phyloP scores from a whole-genome alignment of 805 yeast genomes.

The Candida argentea region DNA sequence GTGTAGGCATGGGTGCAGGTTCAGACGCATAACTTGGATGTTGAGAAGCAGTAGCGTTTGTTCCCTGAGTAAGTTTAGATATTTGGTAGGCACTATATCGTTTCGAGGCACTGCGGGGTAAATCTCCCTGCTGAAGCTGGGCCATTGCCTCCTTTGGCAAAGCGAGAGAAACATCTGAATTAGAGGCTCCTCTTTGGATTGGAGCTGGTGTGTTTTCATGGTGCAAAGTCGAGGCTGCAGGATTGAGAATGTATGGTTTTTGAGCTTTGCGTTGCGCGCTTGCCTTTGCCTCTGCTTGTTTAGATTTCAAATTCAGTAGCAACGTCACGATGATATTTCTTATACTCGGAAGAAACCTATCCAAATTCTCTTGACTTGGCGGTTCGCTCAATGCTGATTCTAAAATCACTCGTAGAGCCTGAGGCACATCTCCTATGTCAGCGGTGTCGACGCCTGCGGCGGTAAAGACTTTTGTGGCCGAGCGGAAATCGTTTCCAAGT shows the following conservation, averaged over 20 bases:
- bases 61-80: slow-evolving; percentile 52
- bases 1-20: too few relatives aligned
- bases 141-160: slow-evolving; percentile 37
- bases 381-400: slow-evolving; percentile 81
- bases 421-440: slow-evolving; percentile 88
- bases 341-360: slow-evolving; percentile 71
- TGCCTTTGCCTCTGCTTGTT: slow-evolving; percentile 51
- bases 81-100: slow-evolving; percentile 90
- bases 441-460: slow-evolving; percentile 70
- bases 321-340: slow-evolving; percentile 77
- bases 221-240: background rate
- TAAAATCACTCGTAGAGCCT: slow-evolving; percentile 61
- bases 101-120: slow-evolving; percentile 88
- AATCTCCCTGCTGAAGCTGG: slow-evolving; percentile 70
- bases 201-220: slow-evolving; percentile 1
- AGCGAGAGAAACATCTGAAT: background rate
- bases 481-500: slow-evolving; percentile 87
- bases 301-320: slow-evolving; percentile 68
- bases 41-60: slow-evolving; percentile 8
- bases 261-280: slow-evolving; percentile 10
- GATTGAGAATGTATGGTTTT: background rate
- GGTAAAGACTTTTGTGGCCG: slow-evolving; percentile 71
- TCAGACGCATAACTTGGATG: too few relatives aligned
- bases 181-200: slow-evolving; percentile 7
- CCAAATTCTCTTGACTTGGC: slow-evolving; percentile 76